phyloP scores from a whole-genome alignment of 163 green algal genomes.

The Coccomyxa subellipsoidea region DNA sequence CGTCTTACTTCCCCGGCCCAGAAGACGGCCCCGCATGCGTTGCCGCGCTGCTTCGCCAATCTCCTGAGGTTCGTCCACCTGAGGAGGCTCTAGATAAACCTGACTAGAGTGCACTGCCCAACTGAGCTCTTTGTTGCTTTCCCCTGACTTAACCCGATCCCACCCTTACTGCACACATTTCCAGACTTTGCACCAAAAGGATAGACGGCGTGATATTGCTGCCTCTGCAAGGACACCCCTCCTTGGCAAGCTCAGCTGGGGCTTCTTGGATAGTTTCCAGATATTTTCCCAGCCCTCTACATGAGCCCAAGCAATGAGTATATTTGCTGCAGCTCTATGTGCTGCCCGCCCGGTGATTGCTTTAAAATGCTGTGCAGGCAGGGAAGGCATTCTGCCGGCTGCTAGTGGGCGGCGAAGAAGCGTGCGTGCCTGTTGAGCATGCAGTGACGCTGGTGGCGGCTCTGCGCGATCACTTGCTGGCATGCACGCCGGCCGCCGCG shows the following conservation, averaged over 20 bases:
- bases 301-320: too few species aligned
- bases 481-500: neutral
- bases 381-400: neutral
- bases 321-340: too few species aligned
- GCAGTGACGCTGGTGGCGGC: conserved; percentile 36
- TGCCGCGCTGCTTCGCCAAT: conserved; percentile 48
- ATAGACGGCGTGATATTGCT: neutral
- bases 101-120: neutral
- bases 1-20: conserved; percentile 50
- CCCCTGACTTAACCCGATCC: too few species aligned
- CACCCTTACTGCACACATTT: too few species aligned
- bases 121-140: too few species aligned
- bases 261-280: too few species aligned
- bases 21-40: conserved; percentile 17
- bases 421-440: conserved; percentile 47
- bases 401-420: neutral
- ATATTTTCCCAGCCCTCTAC: too few species aligned
- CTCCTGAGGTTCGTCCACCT: conserved; percentile 36
- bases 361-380: neutral
- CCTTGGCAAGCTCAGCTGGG: too few species aligned
- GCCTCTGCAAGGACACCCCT: too few species aligned
- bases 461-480: conserved; percentile 41
- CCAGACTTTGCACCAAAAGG: too few species aligned
- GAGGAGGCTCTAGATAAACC: neutral
- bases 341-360: too few species aligned